These are phyloP conservation scores for Allomyces arbusculus DNA, from an alignment of 192 early-diverging fungal genomes.

Conservation along the genomic window DNA sequence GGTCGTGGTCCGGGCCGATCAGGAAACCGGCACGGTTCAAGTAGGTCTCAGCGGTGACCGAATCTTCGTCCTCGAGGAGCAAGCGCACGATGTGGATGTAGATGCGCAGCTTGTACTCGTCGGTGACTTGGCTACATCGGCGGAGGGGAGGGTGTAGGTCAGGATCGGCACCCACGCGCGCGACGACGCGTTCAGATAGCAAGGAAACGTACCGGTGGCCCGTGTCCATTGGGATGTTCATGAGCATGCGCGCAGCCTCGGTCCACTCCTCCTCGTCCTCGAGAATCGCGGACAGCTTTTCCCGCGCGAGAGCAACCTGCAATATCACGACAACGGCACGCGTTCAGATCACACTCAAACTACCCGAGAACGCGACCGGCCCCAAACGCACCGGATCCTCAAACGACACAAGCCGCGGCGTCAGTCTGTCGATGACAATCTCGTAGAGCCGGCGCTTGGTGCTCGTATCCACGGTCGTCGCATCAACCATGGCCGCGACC, in stretches of 20 bases:
- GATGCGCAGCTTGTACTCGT: slow-evolving; percentile 51
- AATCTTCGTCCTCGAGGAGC: slow-evolving; percentile 66
- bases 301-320: slow-evolving; percentile 48
- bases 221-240: slow-evolving; percentile 78
- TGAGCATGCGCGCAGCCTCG: slow-evolving; percentile 68
- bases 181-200: not conserved
- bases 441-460: not conserved
- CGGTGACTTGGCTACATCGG: slow-evolving; percentile 11
- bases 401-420: not conserved
- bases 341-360: too few relatives aligned
- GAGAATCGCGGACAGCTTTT: slow-evolving; percentile 50
- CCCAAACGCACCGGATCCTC: not conserved
- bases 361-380: too few relatives aligned
- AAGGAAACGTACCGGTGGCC: slow-evolving; percentile 38
- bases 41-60: slow-evolving; percentile 54
- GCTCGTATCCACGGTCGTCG: not conserved
- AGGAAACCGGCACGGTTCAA: slow-evolving; percentile 64
- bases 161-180: not conserved
- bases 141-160: not conserved
- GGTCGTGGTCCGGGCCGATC: slow-evolving; percentile 29
- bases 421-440: not conserved
- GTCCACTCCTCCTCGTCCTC: slow-evolving; percentile 54
- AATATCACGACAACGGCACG: too few relatives aligned
- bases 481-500: not conserved
- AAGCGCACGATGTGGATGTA: slow-evolving; percentile 73